Evolutionary conservation across 2,329 filamentous ascomycete species (phyloP).

Genomic region (Ophiocordyceps camponoti-leonardi): DNA sequence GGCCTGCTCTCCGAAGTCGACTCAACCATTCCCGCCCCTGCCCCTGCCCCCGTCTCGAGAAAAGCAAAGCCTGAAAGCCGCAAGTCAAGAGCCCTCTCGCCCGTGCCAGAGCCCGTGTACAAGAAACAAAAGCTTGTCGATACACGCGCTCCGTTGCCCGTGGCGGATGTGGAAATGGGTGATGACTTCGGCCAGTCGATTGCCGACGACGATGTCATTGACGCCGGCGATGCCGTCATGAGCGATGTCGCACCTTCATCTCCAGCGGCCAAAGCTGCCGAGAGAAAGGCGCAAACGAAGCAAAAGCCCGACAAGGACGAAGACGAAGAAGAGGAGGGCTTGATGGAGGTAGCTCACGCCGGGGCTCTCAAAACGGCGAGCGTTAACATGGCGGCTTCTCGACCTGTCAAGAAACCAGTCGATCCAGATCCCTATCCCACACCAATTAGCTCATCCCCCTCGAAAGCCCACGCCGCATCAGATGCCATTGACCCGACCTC

Average conservation of each 20-base stretch:
- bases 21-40: slow-evolving; percentile 41
- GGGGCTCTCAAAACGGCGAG: slow-evolving; percentile 50
- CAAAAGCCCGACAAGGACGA: slow-evolving; percentile 45
- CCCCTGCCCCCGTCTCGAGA: slow-evolving; percentile 31
- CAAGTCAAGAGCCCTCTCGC: slow-evolving; percentile 66
- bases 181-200: slow-evolving; percentile 36
- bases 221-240: slow-evolving; percentile 44
- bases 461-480: slow-evolving; percentile 33
- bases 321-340: slow-evolving; percentile 57
- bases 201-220: slow-evolving; percentile 47
- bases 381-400: slow-evolving; percentile 71
- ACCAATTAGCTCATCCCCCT: slow-evolving; percentile 52
- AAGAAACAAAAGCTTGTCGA: slow-evolving; percentile 41
- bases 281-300: slow-evolving; percentile 45
- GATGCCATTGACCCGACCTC: slow-evolving; percentile 58
- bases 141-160: slow-evolving; percentile 26
- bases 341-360: slow-evolving; percentile 75
- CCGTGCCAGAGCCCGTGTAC: slow-evolving; percentile 36
- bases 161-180: slow-evolving; percentile 27
- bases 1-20: slow-evolving; percentile 79
- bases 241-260: slow-evolving; percentile 79
- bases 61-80: slow-evolving; percentile 50
- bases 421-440: slow-evolving; percentile 51
- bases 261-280: slow-evolving; percentile 61
- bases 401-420: slow-evolving; percentile 52